Evolutionary conservation across 495 filamentous ascomycete species (phyloP).

Genomic region (Cercophora samala): DNA sequence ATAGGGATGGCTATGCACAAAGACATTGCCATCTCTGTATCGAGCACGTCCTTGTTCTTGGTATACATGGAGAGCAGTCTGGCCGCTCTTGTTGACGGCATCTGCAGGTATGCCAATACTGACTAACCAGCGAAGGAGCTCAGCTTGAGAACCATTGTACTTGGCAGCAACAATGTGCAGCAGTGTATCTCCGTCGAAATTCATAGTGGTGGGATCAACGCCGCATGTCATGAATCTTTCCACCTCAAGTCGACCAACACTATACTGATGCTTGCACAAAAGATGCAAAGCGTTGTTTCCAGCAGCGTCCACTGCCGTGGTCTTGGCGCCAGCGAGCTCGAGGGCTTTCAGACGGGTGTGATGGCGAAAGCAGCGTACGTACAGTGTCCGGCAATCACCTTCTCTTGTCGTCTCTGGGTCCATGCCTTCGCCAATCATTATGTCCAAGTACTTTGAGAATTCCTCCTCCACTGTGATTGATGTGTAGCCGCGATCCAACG

Average conservation of each 20-base stretch:
- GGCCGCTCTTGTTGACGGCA: conserved; percentile 1
- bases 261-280: no score
- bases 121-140: conserved; percentile 18
- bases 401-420: no score
- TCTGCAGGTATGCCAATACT: conserved; percentile 15
- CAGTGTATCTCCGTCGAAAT: background rate
- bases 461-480: no score
- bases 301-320: conserved; percentile 7
- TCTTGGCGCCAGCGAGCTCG: background rate
- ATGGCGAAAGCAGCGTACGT: no score
- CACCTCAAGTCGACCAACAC: background rate
- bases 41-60: background rate
- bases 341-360: no score
- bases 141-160: no score
- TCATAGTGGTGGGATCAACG: background rate
- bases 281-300: background rate
- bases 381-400: no score
- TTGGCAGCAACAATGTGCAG: background rate
- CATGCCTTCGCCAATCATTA: background rate
- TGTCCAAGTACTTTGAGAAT: no score
- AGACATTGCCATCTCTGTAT: background rate
- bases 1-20: background rate
- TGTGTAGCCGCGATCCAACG: no score
- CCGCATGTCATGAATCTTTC: background rate
- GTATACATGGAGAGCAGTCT: background rate